Evolutionary conservation across 2,329 filamentous ascomycete genomes (phyloP).

Genomic region (Eutypa lata): DNA sequence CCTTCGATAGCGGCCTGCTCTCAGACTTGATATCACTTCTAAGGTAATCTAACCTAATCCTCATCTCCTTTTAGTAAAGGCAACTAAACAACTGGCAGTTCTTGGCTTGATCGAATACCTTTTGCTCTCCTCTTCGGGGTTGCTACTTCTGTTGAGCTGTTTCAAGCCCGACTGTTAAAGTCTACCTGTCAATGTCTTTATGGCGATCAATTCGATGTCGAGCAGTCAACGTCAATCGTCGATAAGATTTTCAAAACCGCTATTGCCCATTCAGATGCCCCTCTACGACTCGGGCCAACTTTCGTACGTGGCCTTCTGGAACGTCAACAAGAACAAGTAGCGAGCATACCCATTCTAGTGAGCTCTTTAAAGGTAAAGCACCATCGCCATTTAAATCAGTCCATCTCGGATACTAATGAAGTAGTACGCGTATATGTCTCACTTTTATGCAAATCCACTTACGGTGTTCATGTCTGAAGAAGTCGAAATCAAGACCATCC

Average conservation of each 20-base stretch:
- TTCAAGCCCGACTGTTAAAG: conserved; percentile 71
- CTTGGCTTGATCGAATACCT: conserved; percentile 72
- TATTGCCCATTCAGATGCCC: conserved; percentile 54
- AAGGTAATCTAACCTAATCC: conserved; percentile 48
- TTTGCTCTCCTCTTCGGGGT: conserved; percentile 77
- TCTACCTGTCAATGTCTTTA: conserved; percentile 64
- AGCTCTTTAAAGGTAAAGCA: conserved; percentile 63
- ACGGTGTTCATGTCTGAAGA: conserved; percentile 55
- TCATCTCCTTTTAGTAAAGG: conserved; percentile 20
- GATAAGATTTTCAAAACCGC: conserved; percentile 68
- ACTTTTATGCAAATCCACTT: conserved; percentile 76
- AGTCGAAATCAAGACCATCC: conserved; percentile 36
- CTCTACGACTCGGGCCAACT: conserved; percentile 60
- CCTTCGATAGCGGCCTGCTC: conserved; percentile 70
- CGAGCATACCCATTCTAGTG: conserved; percentile 70
- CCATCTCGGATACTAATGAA: no score
- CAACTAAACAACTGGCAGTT: conserved; percentile 24
- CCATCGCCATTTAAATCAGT: neutral
- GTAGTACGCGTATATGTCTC: conserved; percentile 81
- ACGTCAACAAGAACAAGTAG: conserved; percentile 73
- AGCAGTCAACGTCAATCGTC: conserved; percentile 67
- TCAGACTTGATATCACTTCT: conserved; percentile 69
- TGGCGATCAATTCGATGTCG: conserved; percentile 74
- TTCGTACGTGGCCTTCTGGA: conserved; percentile 64
- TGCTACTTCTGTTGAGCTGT: conserved; percentile 76